phyloP scores from a whole-genome alignment of 345 rosid genomes.

The sweet orange (Citrus sinensis) region DVS_A1.0 CM039163.1:41501501-41502000 shows the following conservation, averaged over 20 bases:
- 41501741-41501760: neutral
- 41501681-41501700: neutral
- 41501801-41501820: constrained; percentile 79
- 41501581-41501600: constrained; percentile 10
- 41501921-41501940: constrained; percentile 29
- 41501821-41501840: constrained; percentile 84
- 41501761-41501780: neutral
- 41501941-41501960: constrained; percentile 55
- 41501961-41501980: constrained; percentile 21
- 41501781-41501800: constrained; percentile 72
- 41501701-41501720: neutral
- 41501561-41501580: neutral
- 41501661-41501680: constrained; percentile 89
- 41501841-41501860: constrained; percentile 83
- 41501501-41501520: constrained; percentile 74
- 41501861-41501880: constrained; percentile 78
- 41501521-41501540: constrained; percentile 23
- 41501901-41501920: constrained; percentile 21
- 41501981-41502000: constrained; percentile 61
- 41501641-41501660: constrained; percentile 84
- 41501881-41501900: constrained; percentile 82
- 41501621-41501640: constrained; percentile 97
- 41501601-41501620: constrained; percentile 93
- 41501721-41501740: neutral
- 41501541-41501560: neutral